Percentiles rank a stretch among this genome's conserved stretches.
Evolutionary conservation across 1,284 basidiomycete species (phyloP).

Genomic region (Austropuccinia psidii): DNA sequence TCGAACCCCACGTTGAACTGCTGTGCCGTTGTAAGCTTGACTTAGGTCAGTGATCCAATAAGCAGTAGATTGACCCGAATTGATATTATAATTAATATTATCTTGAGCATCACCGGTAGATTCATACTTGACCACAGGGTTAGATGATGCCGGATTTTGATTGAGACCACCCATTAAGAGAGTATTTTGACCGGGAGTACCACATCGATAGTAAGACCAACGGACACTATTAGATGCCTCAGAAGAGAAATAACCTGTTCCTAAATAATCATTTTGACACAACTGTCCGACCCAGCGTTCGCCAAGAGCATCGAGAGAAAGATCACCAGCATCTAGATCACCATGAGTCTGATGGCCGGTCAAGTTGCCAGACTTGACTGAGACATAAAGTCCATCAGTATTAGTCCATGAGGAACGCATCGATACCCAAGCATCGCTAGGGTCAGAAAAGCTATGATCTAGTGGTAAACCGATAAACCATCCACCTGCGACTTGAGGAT

Average conservation of each 20-base stretch:
- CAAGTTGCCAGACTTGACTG: slow-evolving; percentile 73
- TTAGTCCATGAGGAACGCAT: slow-evolving; percentile 92
- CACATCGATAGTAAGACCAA: slow-evolving; percentile 92
- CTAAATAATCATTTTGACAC: slow-evolving; percentile 76
- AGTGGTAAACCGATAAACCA: slow-evolving; percentile 82
- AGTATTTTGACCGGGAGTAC: slow-evolving; percentile 95
- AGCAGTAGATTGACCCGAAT: slow-evolving; percentile 65
- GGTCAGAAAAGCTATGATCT: slow-evolving; percentile 70
- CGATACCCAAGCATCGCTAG: slow-evolving; percentile 70
- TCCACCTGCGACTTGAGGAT: slow-evolving; percentile 69
- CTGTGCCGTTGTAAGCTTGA: slow-evolving; percentile 66
- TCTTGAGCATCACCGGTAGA: slow-evolving; percentile 64
- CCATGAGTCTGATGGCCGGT: slow-evolving; percentile 82
- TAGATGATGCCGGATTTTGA: slow-evolving; percentile 63
- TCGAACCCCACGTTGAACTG: slow-evolving; percentile 77
- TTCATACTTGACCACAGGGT: slow-evolving; percentile 57
- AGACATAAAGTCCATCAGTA: slow-evolving; percentile 69
- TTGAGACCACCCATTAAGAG: slow-evolving; percentile 69
- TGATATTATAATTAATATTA: slow-evolving; percentile 57
- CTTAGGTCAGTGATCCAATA: slow-evolving; percentile 74
- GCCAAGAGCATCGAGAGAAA: slow-evolving; percentile 89
- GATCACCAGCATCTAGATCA: slow-evolving; percentile 78
- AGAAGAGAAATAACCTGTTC: slow-evolving; percentile 44
- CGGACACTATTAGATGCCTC: slow-evolving; percentile 58
- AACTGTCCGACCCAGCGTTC: slow-evolving; percentile 93